These are phyloP conservation scores for Hanseniaspora singularis DNA, from an alignment of 805 yeast species.

Conservation along the genomic window DNA sequence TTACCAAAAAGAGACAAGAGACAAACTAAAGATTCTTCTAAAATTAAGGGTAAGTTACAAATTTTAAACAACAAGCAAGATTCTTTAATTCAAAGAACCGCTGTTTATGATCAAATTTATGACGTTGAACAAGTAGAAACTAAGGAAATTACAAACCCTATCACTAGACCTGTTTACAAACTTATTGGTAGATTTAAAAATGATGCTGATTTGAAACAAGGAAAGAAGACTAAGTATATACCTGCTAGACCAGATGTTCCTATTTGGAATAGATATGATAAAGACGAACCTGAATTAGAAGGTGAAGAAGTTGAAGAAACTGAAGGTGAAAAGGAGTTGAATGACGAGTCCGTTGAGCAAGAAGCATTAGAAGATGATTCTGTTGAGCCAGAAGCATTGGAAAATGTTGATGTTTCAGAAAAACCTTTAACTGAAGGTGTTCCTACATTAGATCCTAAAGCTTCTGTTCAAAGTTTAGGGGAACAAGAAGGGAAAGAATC, in stretches of 20 bases:
- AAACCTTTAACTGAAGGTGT: too few species aligned
- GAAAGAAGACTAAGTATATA: slow-evolving; percentile 3
- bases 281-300: neutral
- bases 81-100: slow-evolving; percentile 2
- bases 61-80: slow-evolving; percentile 7
- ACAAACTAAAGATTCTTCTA: slow-evolving; percentile 2
- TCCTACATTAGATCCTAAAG: too few species aligned
- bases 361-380: too few species aligned
- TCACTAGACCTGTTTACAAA: slow-evolving; percentile 8
- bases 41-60: slow-evolving; percentile 2
- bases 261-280: neutral
- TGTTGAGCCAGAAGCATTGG: too few species aligned
- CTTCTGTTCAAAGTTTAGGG: neutral
- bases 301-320: neutral
- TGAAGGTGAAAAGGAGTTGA: too few species aligned
- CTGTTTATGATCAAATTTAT: slow-evolving; percentile 5
- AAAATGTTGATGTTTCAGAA: too few species aligned
- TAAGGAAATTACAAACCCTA: slow-evolving; percentile 5
- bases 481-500: neutral
- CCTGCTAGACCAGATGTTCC: slow-evolving; percentile 9
- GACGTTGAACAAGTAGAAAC: neutral
- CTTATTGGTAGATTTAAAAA: slow-evolving; percentile 5
- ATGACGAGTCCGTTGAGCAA: too few species aligned
- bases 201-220: slow-evolving; percentile 5
- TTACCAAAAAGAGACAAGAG: slow-evolving; percentile 11